A percentile compares a stretch with the other conserved stretches of the same genome.
Evolutionary conservation across 441 rosid species (phyloP).

Genomic region (Metrosideros polymorpha): DNA sequence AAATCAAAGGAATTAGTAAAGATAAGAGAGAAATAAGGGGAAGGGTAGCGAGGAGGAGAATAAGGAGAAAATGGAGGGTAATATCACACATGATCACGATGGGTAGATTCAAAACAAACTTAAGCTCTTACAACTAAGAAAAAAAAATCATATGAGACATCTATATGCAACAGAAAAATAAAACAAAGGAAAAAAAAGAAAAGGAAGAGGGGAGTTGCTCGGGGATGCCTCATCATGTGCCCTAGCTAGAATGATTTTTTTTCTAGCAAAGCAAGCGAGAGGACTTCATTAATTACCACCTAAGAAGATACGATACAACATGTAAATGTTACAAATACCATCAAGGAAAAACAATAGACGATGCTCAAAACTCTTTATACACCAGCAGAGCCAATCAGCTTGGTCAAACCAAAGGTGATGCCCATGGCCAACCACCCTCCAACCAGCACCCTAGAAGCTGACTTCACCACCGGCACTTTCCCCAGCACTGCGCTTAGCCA

Average conservation of each 20-base stretch:
- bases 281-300: too few relatives aligned
- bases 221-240: background rate
- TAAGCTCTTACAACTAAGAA: background rate
- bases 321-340: too few relatives aligned
- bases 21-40: background rate
- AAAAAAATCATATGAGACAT: background rate
- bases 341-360: background rate
- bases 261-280: background rate
- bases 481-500: background rate
- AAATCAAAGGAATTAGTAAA: too few relatives aligned
- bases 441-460: background rate
- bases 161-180: background rate
- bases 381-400: background rate
- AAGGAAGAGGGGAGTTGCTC: background rate
- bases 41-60: background rate
- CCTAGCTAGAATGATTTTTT: background rate
- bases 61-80: background rate
- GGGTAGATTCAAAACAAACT: too few relatives aligned
- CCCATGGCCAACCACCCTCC: background rate
- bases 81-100: too few relatives aligned
- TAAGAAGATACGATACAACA: too few relatives aligned
- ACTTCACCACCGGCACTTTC: background rate
- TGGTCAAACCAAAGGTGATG: background rate
- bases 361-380: background rate
- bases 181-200: background rate